Conservation (phyloP, 2,329 filamentous ascomycete genomes). For the Pseudogymnoascus sp. region DNA sequence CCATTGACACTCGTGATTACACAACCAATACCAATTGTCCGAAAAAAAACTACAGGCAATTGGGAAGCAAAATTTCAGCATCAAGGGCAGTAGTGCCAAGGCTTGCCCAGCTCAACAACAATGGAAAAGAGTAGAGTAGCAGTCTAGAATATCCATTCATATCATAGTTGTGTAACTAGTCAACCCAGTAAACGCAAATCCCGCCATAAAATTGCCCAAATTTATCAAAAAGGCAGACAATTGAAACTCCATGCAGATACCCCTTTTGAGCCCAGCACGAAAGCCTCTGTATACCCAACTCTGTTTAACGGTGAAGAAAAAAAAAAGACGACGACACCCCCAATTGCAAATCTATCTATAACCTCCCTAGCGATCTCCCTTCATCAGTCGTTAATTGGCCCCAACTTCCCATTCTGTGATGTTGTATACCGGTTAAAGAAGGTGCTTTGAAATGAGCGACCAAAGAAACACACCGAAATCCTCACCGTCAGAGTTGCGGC, state of each 20-base stretch:
- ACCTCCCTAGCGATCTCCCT: not conserved
- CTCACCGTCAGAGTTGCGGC: not conserved
- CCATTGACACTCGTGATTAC: not conserved
- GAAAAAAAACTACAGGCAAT: not conserved
- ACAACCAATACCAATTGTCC: not conserved
- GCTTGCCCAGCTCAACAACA: not conserved
- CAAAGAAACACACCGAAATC: not conserved
- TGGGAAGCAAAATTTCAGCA: not conserved
- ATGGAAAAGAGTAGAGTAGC: not conserved
- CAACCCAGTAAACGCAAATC: not conserved
- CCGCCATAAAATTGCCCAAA: slow-evolving; percentile 5
- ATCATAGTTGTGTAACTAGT: slow-evolving; percentile 4
- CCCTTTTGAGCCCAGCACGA: slow-evolving; percentile 6
- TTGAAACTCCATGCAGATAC: slow-evolving; percentile 1
- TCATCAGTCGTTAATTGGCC: slow-evolving; percentile 7
- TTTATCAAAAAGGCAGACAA: slow-evolving; percentile 1
- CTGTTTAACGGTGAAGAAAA: not conserved
- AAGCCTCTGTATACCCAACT: slow-evolving; percentile 7
- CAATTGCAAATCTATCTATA: slow-evolving; percentile 7
- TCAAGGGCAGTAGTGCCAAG: not conserved
- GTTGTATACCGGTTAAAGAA: slow-evolving; percentile 5
- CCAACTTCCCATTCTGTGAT: not conserved
- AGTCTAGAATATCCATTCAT: slow-evolving; percentile 8
- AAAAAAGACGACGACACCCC: not conserved
- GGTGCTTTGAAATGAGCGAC: not conserved